Evolutionary conservation across 1,284 basidiomycete genomes (phyloP).

Genomic region (Microbotryomycetes sp.): DNA sequence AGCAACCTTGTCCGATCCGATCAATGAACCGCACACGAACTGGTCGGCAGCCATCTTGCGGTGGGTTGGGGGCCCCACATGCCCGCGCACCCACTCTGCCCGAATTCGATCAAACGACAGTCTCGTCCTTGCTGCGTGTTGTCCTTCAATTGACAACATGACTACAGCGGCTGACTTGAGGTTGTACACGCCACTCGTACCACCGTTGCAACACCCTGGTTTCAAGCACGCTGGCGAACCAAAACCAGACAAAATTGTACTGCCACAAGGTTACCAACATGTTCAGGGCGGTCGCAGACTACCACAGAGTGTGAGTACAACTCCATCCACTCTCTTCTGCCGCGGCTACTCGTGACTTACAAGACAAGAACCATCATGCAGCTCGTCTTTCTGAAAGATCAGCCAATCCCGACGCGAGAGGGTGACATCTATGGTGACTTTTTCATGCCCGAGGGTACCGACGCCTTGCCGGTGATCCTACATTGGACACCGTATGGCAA

Average conservation of each 20-base stretch:
- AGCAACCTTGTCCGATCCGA: too few species aligned
- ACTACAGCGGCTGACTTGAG: not conserved
- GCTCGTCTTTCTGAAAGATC: not conserved
- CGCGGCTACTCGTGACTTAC: not conserved
- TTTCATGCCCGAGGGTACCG: constrained; percentile 28
- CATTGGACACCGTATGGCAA: constrained; percentile 33
- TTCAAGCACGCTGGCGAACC: not conserved
- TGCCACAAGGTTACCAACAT: not conserved
- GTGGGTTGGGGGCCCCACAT: too few species aligned
- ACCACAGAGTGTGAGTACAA: not conserved
- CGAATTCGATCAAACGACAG: too few species aligned
- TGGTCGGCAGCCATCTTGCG: too few species aligned
- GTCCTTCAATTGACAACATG: too few species aligned
- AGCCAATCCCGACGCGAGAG: not conserved
- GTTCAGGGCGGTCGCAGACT: not conserved
- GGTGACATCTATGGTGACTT: constrained; percentile 27
- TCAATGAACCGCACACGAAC: too few species aligned
- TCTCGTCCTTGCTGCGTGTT: too few species aligned
- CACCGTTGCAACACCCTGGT: not conserved
- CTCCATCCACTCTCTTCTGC: too few species aligned
- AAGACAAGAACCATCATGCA: not conserved
- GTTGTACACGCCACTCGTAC: not conserved
- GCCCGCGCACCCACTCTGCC: too few species aligned
- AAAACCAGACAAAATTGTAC: not conserved
- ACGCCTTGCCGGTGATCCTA: constrained; percentile 31